Conservation (phyloP, 345 rosid genomes). For the Capsella bursapastoris region DNA sequence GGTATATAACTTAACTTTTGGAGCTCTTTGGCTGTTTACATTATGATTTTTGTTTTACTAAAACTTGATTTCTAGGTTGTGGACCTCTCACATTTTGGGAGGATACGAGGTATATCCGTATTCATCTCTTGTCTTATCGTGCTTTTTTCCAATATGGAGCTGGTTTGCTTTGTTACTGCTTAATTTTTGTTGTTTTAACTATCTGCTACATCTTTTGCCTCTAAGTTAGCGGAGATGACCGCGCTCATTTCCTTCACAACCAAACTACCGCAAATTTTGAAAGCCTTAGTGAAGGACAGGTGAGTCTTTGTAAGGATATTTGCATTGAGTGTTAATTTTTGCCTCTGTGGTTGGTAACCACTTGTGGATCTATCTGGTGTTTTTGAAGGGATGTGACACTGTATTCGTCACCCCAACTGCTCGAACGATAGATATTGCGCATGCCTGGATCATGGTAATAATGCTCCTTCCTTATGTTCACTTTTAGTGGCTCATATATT, state of each 20-base stretch:
- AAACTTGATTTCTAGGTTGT: constrained; percentile 51
- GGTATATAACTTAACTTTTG: constrained; percentile 48
- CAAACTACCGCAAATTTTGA: constrained; percentile 93
- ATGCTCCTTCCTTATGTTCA: constrained; percentile 5
- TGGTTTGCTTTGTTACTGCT: not conserved
- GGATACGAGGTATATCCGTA: constrained; percentile 68
- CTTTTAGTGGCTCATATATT: constrained; percentile 8
- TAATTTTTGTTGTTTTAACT: constrained; percentile 10
- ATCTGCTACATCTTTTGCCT: constrained; percentile 33
- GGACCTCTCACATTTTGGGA: constrained; percentile 87
- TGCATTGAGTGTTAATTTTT: not conserved
- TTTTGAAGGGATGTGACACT: constrained; percentile 86
- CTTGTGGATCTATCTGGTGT: constrained; percentile 41
- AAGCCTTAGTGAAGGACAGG: constrained; percentile 79
- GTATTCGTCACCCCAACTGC: constrained; percentile 92
- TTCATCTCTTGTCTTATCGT: not conserved
- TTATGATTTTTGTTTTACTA: constrained; percentile 10
- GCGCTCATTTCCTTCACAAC: constrained; percentile 87
- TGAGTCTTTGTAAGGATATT: constrained; percentile 30
- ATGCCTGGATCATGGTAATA: constrained; percentile 87
- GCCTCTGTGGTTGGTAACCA: constrained; percentile 35
- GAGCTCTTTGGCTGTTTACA: constrained; percentile 1
- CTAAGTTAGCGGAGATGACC: constrained; percentile 93
- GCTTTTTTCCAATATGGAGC: not conserved
- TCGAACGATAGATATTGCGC: constrained; percentile 81